Base-by-base conservation (phyloP, 257 asterid species). In the Plantago ovata region DNA sequence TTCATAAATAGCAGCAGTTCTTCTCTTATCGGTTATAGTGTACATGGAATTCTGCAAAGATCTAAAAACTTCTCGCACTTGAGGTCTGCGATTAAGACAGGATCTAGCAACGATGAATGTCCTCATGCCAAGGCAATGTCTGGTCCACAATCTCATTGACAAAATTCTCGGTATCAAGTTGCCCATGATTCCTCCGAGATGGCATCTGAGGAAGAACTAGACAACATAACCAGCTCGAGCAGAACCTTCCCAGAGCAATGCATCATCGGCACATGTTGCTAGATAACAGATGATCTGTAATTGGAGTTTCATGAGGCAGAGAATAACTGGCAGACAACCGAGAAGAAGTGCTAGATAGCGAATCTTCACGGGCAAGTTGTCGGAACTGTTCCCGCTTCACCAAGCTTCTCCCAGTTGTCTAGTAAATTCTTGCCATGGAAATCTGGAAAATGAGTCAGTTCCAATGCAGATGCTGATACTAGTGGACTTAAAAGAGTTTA, bases 241-340 rank as follows among this genome's bases (percentile, higher is more conserved):
- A 84, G 53, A 40, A 84, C 86, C 70, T 76, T 81, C 11, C 93
- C 93, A 18, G 81, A 78, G 67, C 81, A 78, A 74, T 14, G 81
- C 88, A 63, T 84, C 93, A 43, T 84, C 72, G 39, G 82, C 70
- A 57, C 86, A 84, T 49, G 76, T 71, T 3, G 33, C 33, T 54
- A 47, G 32, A 19, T 24, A 47, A n/a, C n/a, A n/a, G n/a, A n/a
- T n/a, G n/a, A n/a, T 73, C 56, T 50, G 69, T 65, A 59, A 77
- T 74, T 41, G 44, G 42, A 14, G 50, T 24, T 18, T 21, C 38
- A n/a, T n/a, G n/a, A 10, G 28, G 6, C 33, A 20, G 12, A 36
- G 56, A 40, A 59, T 23, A 45, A 51, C 15, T 40, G 28, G 7
- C 22, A 4, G 20, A 24, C 43, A 13, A 14, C 24, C 4, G 36